phyloP scores from a whole-genome alignment of 768 basidiomycete genomes.

The Lyophyllum atratum region DNA sequence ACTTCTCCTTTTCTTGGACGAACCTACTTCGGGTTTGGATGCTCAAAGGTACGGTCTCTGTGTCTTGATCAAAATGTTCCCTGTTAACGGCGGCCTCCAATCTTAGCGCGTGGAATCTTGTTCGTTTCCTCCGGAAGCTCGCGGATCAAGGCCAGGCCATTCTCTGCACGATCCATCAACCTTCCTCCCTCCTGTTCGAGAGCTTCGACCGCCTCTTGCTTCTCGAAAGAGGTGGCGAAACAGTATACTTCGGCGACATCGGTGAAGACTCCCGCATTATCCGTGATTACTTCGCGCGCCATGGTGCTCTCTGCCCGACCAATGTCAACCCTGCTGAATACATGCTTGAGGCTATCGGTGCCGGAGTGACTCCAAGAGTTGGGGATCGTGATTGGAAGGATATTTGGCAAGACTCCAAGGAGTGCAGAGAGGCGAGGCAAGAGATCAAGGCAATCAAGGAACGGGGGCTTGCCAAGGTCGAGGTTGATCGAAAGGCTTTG shows the following conservation, averaged over 20 bases:
- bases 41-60: slow-evolving; percentile 35
- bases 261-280: slow-evolving; percentile 71
- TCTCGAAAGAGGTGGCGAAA: slow-evolving; percentile 79
- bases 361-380: slow-evolving; percentile 70
- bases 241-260: slow-evolving; percentile 93
- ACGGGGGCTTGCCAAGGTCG: slow-evolving; percentile 45
- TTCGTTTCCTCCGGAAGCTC: slow-evolving; percentile 80
- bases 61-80: slow-evolving; percentile 38
- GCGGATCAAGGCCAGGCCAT: slow-evolving; percentile 88
- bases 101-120: slow-evolving; percentile 73
- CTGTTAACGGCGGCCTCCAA: slow-evolving; percentile 44
- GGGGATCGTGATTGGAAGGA: slow-evolving; percentile 86
- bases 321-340: slow-evolving; percentile 82
- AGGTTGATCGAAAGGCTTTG: slow-evolving; percentile 38
- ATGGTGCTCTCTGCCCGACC: slow-evolving; percentile 74
- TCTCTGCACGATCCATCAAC: slow-evolving; percentile 89
- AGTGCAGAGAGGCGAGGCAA: slow-evolving; percentile 41
- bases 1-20: slow-evolving; percentile 69
- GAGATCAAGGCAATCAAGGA: slow-evolving; percentile 52
- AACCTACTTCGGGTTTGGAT: slow-evolving; percentile 47
- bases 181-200: slow-evolving; percentile 84
- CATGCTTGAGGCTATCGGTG: slow-evolving; percentile 87
- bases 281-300: slow-evolving; percentile 71
- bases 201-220: slow-evolving; percentile 76
- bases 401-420: slow-evolving; percentile 77